phyloP scores from a whole-genome alignment of 1,284 basidiomycete species.

The Microbotryomycetes sp. region DNA sequence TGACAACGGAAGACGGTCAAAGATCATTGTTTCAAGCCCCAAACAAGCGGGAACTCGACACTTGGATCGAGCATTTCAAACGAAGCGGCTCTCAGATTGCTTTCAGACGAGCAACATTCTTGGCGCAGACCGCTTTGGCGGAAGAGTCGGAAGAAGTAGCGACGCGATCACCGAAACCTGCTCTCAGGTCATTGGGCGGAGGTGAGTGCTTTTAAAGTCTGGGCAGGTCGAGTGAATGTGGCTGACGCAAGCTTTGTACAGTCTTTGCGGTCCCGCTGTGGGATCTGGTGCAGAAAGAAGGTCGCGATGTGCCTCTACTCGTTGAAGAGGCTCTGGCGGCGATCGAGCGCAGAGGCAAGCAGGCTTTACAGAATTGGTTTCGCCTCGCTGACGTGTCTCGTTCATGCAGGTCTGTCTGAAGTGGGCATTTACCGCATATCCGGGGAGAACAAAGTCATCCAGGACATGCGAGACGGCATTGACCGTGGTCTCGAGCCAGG shows the following conservation, averaged over 20 bases:
- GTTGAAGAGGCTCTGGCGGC: constrained; percentile 58
- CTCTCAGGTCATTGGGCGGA: background rate
- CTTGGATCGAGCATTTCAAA: constrained; percentile 65
- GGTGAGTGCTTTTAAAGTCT: background rate
- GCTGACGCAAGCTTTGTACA: constrained; percentile 36
- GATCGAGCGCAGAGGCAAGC: constrained; percentile 64
- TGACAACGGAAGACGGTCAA: constrained; percentile 75
- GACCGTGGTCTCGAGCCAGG: constrained; percentile 54
- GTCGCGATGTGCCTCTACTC: constrained; percentile 51
- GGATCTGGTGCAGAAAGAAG: constrained; percentile 59
- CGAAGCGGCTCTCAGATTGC: constrained; percentile 62
- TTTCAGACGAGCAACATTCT: constrained; percentile 67
- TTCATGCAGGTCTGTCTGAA: constrained; percentile 38
- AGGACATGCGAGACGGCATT: constrained; percentile 59
- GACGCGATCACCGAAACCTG: background rate
- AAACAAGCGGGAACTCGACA: constrained; percentile 57
- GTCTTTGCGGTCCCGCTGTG: constrained; percentile 70
- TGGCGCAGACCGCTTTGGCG: constrained; percentile 61
- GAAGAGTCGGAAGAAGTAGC: constrained; percentile 59
- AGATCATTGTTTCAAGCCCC: constrained; percentile 67
- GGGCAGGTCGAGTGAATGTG: background rate
- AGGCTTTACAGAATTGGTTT: constrained; percentile 35
- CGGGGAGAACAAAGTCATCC: constrained; percentile 64
- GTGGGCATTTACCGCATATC: constrained; percentile 74
- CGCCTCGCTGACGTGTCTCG: too few relatives aligned